Conservation (phyloP, 805 yeast species). For the Wickerhamomyces ciferrii region DNA sequence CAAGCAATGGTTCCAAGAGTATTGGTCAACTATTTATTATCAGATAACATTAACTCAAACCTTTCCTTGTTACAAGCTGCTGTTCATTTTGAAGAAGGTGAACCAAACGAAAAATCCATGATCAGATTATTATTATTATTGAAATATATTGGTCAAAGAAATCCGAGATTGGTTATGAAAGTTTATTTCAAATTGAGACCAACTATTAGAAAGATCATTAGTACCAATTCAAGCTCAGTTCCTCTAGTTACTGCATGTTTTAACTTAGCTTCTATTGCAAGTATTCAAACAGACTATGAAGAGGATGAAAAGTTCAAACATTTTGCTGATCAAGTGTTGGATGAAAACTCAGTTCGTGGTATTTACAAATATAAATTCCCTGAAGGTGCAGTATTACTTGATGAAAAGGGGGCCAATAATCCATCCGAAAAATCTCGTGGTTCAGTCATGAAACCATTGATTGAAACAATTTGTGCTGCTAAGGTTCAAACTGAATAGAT, state of each 20-base stretch:
- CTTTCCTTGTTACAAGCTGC: conserved; percentile 30
- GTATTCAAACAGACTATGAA: conserved; percentile 15
- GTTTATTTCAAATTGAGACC: conserved; percentile 24
- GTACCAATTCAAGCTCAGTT: conserved; percentile 7
- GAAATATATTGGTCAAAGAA: conserved; percentile 24
- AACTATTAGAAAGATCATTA: conserved; percentile 23
- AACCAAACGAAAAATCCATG: conserved; percentile 30
- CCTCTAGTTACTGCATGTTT: conserved; percentile 25
- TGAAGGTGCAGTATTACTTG: background rate
- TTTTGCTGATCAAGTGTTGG: conserved; percentile 4
- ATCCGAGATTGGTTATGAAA: conserved; percentile 27
- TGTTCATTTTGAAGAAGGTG: conserved; percentile 23
- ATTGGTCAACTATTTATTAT: conserved; percentile 26
- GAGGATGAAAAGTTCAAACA: conserved; percentile 3
- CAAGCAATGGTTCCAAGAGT: conserved; percentile 31
- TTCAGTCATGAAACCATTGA: background rate
- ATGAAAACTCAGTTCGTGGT: conserved; percentile 7
- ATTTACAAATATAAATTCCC: conserved; percentile 7
- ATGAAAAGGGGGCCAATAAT: background rate
- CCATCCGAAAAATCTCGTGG: background rate
- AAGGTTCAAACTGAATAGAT: background rate
- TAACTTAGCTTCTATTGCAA: conserved; percentile 27
- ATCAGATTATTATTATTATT: conserved; percentile 27
- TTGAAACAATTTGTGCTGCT: background rate
- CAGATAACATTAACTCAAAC: conserved; percentile 24